Percentiles rank a stretch among this genome's conserved stretches.
These are phyloP conservation scores for Bothriochloa decipiens DNA, from an alignment of 176 grass and related monocot species.

Conservation along the genomic window DNA sequence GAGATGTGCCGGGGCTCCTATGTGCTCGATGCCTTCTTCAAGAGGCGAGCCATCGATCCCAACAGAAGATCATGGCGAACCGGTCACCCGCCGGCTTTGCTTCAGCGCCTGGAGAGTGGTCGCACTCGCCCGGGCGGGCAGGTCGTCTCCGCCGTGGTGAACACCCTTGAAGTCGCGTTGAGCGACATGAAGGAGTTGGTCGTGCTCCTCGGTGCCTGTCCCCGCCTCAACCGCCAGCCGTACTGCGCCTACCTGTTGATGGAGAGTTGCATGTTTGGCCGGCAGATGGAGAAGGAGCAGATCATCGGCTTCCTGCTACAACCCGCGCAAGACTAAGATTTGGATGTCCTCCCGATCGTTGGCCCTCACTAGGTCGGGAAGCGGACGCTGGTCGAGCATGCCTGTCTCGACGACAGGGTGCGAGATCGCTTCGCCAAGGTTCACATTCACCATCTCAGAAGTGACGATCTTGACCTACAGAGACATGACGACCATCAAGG, in stretches of 20 bases:
- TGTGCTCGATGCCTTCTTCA: constrained; percentile 18
- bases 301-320: constrained; percentile 13
- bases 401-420: neutral
- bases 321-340: too few relatives aligned
- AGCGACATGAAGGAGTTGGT: constrained; percentile 23
- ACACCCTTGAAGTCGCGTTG: neutral
- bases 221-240: neutral
- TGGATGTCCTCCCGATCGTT: constrained; percentile 5
- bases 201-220: neutral
- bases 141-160: neutral
- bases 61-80: too few relatives aligned
- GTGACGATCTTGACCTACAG: neutral
- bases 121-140: too few relatives aligned
- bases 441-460: neutral
- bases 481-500: neutral
- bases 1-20: neutral
- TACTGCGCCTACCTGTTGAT: constrained; percentile 26
- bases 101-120: too few relatives aligned
- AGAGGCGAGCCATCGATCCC: neutral
- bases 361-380: constrained; percentile 12
- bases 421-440: neutral
- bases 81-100: too few relatives aligned
- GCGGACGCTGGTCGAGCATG: constrained; percentile 24
- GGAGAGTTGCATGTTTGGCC: constrained; percentile 30
- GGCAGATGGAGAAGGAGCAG: constrained; percentile 26